Base-by-base conservation (phyloP, 2,329 filamentous ascomycete genomes). In the Ophiocordyceps australis region DNA sequence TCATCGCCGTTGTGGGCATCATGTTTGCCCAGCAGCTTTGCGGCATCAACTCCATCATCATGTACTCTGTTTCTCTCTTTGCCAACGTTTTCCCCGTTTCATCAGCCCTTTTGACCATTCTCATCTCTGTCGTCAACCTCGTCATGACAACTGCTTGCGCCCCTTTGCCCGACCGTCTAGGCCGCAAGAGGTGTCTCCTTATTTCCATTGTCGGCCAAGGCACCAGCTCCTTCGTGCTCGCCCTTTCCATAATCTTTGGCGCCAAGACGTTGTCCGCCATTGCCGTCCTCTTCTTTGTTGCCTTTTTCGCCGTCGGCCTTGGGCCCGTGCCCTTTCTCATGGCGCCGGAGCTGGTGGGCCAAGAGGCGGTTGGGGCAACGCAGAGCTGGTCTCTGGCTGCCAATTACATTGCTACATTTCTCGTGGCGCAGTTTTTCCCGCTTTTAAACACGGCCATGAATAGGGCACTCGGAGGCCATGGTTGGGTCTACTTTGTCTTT, bases 251-350 rank as follows among this genome's bases (percentile, higher is more conserved):
- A 31, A 63, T 76, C 24, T 69, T 70, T 34, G 64, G 66, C 15
- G 51, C 78, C 37, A 76, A 85, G 41, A 52, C 79, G 3, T 54
- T 94, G 9, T 91, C 82, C 0, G 85, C 82, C 0, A 43, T 92
- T 1, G 71, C 81, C 0, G 83, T 91, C 0, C 59, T 94, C 9
- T 54, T 76, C 15, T 98, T 95, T 41, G 89, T 95, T 3, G 75
- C 70, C 5, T 82, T 78, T 42, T 98, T 94, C 38, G 89, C 80
- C 1, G 66, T 93, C 10, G 89, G 89, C 1, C 64, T 98, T 0
- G 89, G 89, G 0, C 89, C 89, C 0, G 81, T 98, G 1, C 89
- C 89, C 0, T 98, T 95, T 49, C 91, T 95, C 36, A 63, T 98
- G 24, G 76, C 85, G 0, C 85, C 80, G 2, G 89, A 95, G 50